phyloP scores from a whole-genome alignment of 2,329 filamentous ascomycete genomes.

The Sporothrix globosa region DNA sequence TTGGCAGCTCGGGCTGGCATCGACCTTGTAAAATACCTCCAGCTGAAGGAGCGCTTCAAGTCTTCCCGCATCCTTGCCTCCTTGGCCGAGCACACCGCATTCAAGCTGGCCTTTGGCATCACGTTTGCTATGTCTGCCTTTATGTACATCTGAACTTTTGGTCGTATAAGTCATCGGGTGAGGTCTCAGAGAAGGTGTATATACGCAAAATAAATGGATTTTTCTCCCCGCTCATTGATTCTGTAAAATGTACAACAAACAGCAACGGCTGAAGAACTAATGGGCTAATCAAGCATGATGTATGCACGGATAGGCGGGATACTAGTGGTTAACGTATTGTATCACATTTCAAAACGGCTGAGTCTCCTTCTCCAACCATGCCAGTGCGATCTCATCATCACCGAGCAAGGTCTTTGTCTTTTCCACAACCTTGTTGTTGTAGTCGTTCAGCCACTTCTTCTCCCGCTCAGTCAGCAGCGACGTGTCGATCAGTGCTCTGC shows the following conservation, averaged over 20 bases:
- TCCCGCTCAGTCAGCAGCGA: constrained; percentile 72
- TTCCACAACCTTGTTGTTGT: constrained; percentile 77
- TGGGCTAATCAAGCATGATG: not conserved
- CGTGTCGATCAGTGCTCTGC: constrained; percentile 81
- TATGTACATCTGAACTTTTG: constrained; percentile 48
- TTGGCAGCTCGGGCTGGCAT: constrained; percentile 51
- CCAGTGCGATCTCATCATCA: constrained; percentile 68
- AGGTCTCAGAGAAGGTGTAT: not conserved
- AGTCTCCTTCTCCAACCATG: constrained; percentile 90
- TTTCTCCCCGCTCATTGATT: not conserved
- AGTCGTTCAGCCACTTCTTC: constrained; percentile 83
- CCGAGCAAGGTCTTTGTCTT: constrained; percentile 81
- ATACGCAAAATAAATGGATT: not conserved
- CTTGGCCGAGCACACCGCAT: constrained; percentile 62
- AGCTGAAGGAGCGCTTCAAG: constrained; percentile 45
- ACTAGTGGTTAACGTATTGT: not conserved
- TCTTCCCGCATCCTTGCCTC: constrained; percentile 51
- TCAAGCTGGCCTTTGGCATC: constrained; percentile 70
- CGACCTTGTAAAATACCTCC: constrained; percentile 46
- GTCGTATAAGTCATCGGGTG: not conserved
- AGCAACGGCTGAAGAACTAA: not conserved
- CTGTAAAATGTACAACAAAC: not conserved
- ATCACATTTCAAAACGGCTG: constrained; percentile 54
- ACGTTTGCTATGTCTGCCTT: constrained; percentile 74
- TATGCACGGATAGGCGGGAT: not conserved